Base-by-base conservation (phyloP, 345 rosid species). In the Euclidium syriacum region DNA sequence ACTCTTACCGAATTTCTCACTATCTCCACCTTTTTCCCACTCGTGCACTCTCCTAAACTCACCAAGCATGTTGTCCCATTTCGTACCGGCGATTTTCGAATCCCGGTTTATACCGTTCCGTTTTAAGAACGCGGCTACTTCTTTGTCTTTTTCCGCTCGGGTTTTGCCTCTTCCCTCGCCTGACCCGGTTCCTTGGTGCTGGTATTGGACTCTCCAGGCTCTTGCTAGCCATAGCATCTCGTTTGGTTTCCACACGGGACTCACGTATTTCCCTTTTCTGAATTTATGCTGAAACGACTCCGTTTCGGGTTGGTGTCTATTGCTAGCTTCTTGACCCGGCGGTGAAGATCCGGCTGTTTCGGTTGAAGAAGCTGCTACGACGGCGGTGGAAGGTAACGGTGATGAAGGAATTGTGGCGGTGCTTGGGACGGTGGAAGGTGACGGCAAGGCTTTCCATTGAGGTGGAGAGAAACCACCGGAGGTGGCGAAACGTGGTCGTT, bases 21-120 rank as follows among this genome's bases (percentile, higher is more conserved):
- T 73, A 33, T 85, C 95, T 4, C 82, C 83, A 0, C 91, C 87
- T 71, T 83, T 84, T 53, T 94, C 99, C 99, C 99, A 94, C 40
- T 94, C 99, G 58, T 81, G 79, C 3, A 94, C 99, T 62, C 90
- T 94, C 64, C 97, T 77, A 34, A 90, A 94, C 75, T 94, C 99
- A 10, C 99, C 99, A 62, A 94, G 74, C 99, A 94, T 94, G 66
- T 94, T 94, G 71, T 94, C 99, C 99, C 99, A 94, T 62, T 94
- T 94, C 7, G 99, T 94, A 24, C 97, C 96, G 7, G 99, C 95
- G 3, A 95, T 94, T 74, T 94, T 94, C 3, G 97, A 80, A 59
- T 94, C 99, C 52, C 99, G 78, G 53, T 77, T 85, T 15, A 94
- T 71, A 2, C 96, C 97, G 14, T 94, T 91, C 19, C 77, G 79